Percentiles rank a stretch among this genome's conserved stretches.
Evolutionary conservation across 306 rosid genomes (phyloP).

Genomic region (Medicago arabica): DNA sequence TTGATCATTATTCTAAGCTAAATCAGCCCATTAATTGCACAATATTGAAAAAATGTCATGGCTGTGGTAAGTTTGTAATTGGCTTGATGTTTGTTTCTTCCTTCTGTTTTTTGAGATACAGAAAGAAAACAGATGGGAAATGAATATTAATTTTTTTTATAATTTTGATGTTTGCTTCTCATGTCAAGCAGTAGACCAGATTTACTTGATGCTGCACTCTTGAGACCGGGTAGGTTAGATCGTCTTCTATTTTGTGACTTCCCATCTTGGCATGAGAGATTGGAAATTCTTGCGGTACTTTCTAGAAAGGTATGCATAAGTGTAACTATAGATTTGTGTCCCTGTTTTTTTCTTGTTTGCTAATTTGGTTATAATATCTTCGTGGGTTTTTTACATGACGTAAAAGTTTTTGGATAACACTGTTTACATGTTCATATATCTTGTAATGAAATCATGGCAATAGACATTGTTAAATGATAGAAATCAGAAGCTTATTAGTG

Average conservation of each 20-base stretch:
- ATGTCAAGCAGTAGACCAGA: constrained; percentile 94
- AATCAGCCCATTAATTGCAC: constrained; percentile 17
- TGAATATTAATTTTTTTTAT: constrained; percentile 13
- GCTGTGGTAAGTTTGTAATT: constrained; percentile 28
- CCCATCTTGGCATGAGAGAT: constrained; percentile 76
- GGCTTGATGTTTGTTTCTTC: constrained; percentile 15
- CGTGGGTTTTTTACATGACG: no score
- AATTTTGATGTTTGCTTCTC: constrained; percentile 43
- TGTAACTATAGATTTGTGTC: no score
- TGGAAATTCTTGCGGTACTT: constrained; percentile 87
- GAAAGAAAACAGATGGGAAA: constrained; percentile 13
- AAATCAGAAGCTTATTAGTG: not conserved
- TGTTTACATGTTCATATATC: constrained; percentile 7
- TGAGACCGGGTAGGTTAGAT: constrained; percentile 97
- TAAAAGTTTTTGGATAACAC: not conserved
- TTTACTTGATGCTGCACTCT: constrained; percentile 92
- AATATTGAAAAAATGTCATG: constrained; percentile 5
- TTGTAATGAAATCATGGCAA: not conserved
- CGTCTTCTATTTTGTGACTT: constrained; percentile 95
- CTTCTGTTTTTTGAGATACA: constrained; percentile 23
- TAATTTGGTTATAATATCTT: no score
- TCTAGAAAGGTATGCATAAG: constrained; percentile 72
- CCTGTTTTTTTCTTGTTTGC: no score
- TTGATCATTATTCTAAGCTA: not conserved
- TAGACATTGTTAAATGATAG: not conserved